These are phyloP conservation scores for Gautieria morchelliformis DNA, from an alignment of 768 basidiomycete species.

Conservation along the genomic window DNA sequence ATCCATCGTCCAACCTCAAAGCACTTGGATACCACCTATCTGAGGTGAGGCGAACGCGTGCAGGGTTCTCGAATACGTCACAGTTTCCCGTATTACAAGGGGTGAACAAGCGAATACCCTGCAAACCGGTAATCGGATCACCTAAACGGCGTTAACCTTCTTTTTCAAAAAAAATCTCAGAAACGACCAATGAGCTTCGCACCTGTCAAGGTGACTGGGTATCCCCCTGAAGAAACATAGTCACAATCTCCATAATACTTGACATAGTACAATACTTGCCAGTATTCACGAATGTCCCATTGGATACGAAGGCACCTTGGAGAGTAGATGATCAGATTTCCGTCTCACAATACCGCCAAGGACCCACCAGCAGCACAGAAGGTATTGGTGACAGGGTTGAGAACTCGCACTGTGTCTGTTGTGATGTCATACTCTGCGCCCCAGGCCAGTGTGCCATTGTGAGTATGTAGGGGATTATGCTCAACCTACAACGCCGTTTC, in stretches of 20 bases:
- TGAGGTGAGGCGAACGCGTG: constrained; percentile 32
- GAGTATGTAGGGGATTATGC: not conserved
- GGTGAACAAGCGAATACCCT: constrained; percentile 39
- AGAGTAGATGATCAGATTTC: not conserved
- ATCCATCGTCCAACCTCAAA: constrained; percentile 33
- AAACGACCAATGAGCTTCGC: not conserved
- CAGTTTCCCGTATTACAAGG: constrained; percentile 59
- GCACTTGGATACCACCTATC: constrained; percentile 68
- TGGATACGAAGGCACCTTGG: not conserved
- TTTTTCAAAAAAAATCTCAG: not conserved
- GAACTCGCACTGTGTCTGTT: not conserved
- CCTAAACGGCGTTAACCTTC: not conserved
- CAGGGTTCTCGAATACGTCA: constrained; percentile 39
- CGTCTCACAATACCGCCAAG: not conserved
- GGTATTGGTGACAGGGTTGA: not conserved
- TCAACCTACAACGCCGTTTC: not conserved
- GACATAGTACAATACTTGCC: not conserved
- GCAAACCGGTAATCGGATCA: not conserved
- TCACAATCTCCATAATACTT: not conserved
- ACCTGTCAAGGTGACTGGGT: not conserved
- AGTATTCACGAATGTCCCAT: constrained; percentile 1
- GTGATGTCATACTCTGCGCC: constrained; percentile 3
- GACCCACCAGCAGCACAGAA: constrained; percentile 1
- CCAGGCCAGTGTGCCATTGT: not conserved
- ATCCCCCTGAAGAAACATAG: not conserved